Evolutionary conservation across 2,329 filamentous ascomycete species (phyloP).

Genomic region (Acrocalymma vagum): DNA sequence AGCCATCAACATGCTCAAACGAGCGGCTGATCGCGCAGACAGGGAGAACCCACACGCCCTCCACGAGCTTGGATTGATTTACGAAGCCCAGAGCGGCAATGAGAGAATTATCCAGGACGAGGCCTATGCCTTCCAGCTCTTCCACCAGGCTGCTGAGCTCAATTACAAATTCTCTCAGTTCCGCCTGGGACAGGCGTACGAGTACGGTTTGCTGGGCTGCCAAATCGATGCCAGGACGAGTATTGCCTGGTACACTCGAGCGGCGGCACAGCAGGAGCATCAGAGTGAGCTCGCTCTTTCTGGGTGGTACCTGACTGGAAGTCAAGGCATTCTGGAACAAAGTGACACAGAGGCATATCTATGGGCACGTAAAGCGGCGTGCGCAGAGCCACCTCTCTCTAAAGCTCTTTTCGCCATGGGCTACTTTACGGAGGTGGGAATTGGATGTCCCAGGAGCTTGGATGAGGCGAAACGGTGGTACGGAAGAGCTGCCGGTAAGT

Average conservation of each 20-base stretch:
- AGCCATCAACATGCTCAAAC: slow-evolving; percentile 90
- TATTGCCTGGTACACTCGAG: slow-evolving; percentile 93
- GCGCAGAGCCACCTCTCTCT: slow-evolving; percentile 75
- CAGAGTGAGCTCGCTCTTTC: slow-evolving; percentile 75
- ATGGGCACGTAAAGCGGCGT: slow-evolving; percentile 93
- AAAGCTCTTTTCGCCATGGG: slow-evolving; percentile 99
- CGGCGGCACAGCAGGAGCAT: slow-evolving; percentile 92
- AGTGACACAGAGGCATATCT: slow-evolving; percentile 96
- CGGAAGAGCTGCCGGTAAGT: slow-evolving; percentile 93
- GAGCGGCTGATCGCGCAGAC: slow-evolving; percentile 88
- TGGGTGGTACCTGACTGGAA: slow-evolving; percentile 89
- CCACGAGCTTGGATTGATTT: slow-evolving; percentile 79
- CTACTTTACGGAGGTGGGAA: slow-evolving; percentile 95
- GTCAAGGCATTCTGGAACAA: slow-evolving; percentile 85
- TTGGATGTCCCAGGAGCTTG: slow-evolving; percentile 83
- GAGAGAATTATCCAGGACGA: slow-evolving; percentile 80
- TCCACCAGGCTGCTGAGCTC: slow-evolving; percentile 83
- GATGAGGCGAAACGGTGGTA: slow-evolving; percentile 99
- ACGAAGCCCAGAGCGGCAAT: slow-evolving; percentile 70
- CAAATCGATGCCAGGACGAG: slow-evolving; percentile 83
- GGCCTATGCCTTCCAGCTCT: slow-evolving; percentile 79
- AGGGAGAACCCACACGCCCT: slow-evolving; percentile 92
- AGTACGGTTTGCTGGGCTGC: slow-evolving; percentile 86
- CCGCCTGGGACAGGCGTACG: slow-evolving; percentile 84
- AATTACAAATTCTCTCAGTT: slow-evolving; percentile 97